phyloP scores from a whole-genome alignment of 345 rosid genomes.

The Hibiscus trionum region DNA sequence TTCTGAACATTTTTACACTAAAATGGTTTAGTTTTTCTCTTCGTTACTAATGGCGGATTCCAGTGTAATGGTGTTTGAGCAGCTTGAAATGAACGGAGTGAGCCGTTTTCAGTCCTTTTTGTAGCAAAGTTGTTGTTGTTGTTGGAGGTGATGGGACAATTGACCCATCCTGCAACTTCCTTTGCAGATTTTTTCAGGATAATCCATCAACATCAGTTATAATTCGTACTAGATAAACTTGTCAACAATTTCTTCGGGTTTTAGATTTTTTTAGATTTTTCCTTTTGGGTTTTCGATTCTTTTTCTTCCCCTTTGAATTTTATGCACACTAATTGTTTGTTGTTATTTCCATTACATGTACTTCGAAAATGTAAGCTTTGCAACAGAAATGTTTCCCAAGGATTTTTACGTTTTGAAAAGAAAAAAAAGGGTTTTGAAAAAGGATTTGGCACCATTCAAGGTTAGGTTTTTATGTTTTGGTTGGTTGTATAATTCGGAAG shows the following conservation, averaged over 20 bases:
- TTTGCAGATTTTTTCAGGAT: conserved; percentile 34
- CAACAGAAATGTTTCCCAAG: not conserved
- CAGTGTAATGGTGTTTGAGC: conserved; percentile 21
- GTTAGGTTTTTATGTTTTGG: conserved; percentile 12
- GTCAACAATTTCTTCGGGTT: not conserved
- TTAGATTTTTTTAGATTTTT: not conserved
- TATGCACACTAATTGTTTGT: conserved; percentile 26
- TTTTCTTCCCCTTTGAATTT: conserved; percentile 10
- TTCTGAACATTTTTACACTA: no score
- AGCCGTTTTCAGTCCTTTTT: conserved; percentile 30
- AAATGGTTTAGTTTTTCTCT: not conserved
- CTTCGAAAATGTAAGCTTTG: not conserved
- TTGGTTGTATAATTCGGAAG: not conserved
- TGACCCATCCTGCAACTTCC: conserved; percentile 27
- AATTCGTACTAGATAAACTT: conserved; percentile 24
- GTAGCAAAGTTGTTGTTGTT: conserved; percentile 28
- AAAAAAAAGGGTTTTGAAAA: not conserved
- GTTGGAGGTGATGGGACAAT: conserved; percentile 37
- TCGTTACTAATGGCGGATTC: conserved; percentile 35
- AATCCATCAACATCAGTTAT: conserved; percentile 51
- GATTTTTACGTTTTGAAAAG: not conserved
- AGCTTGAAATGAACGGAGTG: conserved; percentile 22
- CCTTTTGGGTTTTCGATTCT: not conserved
- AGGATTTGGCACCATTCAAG: conserved; percentile 16
- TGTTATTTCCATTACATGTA: conserved; percentile 19